Conservation (phyloP, 169 alveolate genomes). For the Eimeria praecox region DNA sequence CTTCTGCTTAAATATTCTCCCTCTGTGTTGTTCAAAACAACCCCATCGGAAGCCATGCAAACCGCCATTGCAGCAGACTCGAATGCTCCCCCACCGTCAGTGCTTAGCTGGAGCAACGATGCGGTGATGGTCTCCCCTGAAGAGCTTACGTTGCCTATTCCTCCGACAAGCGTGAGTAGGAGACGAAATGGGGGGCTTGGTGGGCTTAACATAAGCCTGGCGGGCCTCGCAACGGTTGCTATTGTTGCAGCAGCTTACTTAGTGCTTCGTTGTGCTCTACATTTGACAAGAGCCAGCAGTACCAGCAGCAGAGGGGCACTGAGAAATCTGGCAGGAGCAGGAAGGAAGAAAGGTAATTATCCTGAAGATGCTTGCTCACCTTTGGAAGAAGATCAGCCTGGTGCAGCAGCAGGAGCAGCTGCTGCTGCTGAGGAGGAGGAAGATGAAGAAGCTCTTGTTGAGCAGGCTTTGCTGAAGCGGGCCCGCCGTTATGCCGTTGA, state of each 20-base stretch:
- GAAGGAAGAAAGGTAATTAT: background rate
- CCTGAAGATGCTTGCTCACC: background rate
- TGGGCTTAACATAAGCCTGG: background rate
- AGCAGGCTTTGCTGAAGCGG: background rate
- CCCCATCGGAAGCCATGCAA: background rate
- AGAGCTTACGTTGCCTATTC: background rate
- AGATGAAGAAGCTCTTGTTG: background rate
- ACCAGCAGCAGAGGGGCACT: background rate
- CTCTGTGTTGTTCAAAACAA: background rate
- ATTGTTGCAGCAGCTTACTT: background rate
- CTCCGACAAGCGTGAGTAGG: background rate
- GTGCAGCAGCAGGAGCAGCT: background rate
- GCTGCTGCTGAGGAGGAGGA: background rate
- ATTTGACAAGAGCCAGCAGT: background rate
- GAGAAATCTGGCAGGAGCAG: background rate
- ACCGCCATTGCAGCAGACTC: background rate
- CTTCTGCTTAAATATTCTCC: background rate
- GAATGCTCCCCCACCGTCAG: background rate
- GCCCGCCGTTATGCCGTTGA: background rate
- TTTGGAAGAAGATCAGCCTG: background rate
- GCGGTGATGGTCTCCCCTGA: background rate
- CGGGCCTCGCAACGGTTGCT: background rate
- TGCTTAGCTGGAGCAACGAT: background rate
- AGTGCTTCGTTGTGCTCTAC: background rate
- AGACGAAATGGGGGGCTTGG: background rate